These are phyloP conservation scores for Wickerhamiella australiensis DNA, from an alignment of 805 yeast genomes.

Conservation along the genomic window DNA sequence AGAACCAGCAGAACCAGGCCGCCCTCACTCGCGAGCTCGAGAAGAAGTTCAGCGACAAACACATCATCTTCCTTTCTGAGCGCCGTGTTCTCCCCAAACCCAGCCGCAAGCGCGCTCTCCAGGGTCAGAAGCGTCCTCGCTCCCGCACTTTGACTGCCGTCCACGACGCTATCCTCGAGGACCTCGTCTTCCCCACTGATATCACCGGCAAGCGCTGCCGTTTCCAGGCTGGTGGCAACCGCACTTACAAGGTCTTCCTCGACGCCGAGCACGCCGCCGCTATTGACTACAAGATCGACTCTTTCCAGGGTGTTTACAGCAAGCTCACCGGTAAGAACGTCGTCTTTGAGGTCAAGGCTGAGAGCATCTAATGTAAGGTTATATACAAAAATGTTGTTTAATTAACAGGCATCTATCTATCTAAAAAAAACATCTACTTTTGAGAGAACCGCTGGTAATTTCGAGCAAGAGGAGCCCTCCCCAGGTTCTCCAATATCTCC, in stretches of 20 bases:
- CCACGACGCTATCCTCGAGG: constrained; percentile 97
- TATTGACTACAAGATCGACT: constrained; percentile 97
- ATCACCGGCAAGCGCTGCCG: constrained; percentile 98
- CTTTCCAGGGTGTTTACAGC: constrained; percentile 96
- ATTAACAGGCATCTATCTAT: neutral
- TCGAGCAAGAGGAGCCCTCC: too few species aligned
- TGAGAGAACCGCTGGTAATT: too few species aligned
- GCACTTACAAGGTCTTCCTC: constrained; percentile 92
- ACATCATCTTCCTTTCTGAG: constrained; percentile 98
- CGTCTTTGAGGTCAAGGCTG: constrained; percentile 68
- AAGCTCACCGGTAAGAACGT: constrained; percentile 99
- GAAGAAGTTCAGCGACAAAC: constrained; percentile 99
- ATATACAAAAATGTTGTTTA: constrained; percentile 2
- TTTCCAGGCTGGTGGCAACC: constrained; percentile 97
- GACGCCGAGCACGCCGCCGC: constrained; percentile 95
- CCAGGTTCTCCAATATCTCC: too few species aligned
- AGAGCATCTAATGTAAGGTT: constrained; percentile 18
- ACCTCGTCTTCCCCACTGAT: constrained; percentile 99
- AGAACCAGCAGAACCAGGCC: constrained; percentile 91
- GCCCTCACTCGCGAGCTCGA: constrained; percentile 96
- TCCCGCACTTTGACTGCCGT: constrained; percentile 98
- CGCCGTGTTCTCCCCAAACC: constrained; percentile 99
- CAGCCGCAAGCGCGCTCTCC: constrained; percentile 76
- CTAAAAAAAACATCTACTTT: too few species aligned
- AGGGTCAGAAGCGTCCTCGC: constrained; percentile 98